Evolutionary conservation across 2,329 filamentous ascomycete genomes (phyloP), one percentile per base, ranked within the genome.

Genomic region (Aspergillus ibericus): DNA sequence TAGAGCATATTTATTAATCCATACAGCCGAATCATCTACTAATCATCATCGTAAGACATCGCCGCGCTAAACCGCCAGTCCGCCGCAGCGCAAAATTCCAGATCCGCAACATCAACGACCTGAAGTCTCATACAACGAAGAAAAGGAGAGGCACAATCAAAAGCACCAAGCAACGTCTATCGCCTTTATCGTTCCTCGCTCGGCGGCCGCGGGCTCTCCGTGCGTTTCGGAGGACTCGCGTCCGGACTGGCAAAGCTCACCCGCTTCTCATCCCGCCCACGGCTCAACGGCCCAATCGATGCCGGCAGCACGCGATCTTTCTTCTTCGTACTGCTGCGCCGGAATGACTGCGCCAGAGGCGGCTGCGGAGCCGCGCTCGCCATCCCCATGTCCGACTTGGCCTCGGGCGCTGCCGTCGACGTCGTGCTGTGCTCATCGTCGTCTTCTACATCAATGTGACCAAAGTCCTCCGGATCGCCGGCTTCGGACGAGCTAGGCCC

Each of bases 401-500:
- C 65, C 53, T 72, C 75, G 5, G 68, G 67, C 12, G 70, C 48
- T 9, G 70, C 61, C 18, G 73, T 68, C 48, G 76, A 71, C 16
- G 73, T 65, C 44, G 72, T 68, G 29, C 73, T 71, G 15, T 77
- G 75, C 53, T 80, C 78, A 48, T 78, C 78, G 49, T 78, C 77
- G 51, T 79, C 77, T 59, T 77, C 75, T 7, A 81, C 76, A 54
- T 80, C 74, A 49, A 81, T 75, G 56, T 78, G 75, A 34, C 76
- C 70, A 50, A 78, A 75, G 18, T 77, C 71, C 16, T 77, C 84
- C n/a, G 84, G 80, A 25, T 86, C 86, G 36, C 84, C 77, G 15
- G 75, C 75, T 36, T 78, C 77, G 3, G 77, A 81, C 5, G 79
- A 79, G 49, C 72, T 74, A 1, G 78, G 73, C 13, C 71, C 74